phyloP scores from a whole-genome alignment of 2,329 filamentous ascomycete species.

The Colletotrichum salicis region DNA sequence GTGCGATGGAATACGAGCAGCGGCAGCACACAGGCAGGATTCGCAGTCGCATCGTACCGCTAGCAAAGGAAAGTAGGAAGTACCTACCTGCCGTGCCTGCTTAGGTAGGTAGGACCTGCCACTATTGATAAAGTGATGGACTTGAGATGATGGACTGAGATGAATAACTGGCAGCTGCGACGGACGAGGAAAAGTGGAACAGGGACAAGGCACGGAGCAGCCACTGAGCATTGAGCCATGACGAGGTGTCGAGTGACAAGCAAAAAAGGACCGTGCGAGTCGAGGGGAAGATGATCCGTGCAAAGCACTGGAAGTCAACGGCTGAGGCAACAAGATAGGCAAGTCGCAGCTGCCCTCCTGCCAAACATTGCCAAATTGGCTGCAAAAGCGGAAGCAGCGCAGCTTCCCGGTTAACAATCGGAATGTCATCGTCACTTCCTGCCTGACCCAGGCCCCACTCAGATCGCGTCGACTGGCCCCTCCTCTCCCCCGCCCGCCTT shows the following conservation, averaged over 20 bases:
- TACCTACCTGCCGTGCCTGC: not conserved
- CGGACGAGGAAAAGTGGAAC: not conserved
- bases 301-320: not conserved
- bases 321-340: not conserved
- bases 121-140: too few species aligned
- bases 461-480: not conserved
- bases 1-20: not conserved
- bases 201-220: slow-evolving; percentile 22
- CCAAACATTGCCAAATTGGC: too few species aligned
- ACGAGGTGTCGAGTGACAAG: slow-evolving; percentile 33
- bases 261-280: not conserved
- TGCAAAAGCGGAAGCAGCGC: too few species aligned
- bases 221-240: slow-evolving; percentile 26
- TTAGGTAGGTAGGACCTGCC: too few species aligned
- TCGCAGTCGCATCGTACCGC: not conserved
- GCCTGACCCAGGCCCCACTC: not conserved
- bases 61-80: not conserved
- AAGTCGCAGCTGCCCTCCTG: not conserved
- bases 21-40: not conserved
- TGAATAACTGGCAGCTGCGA: not conserved
- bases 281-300: slow-evolving; percentile 1
- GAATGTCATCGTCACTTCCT: not conserved
- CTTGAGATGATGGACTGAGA: too few species aligned
- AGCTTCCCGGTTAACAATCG: slow-evolving; percentile 2
- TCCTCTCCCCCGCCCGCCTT: slow-evolving; percentile 15